These are phyloP conservation scores for Amoebophrya sp. DNA, from an alignment of 169 alveolate species.

Conservation along the genomic window DNA sequence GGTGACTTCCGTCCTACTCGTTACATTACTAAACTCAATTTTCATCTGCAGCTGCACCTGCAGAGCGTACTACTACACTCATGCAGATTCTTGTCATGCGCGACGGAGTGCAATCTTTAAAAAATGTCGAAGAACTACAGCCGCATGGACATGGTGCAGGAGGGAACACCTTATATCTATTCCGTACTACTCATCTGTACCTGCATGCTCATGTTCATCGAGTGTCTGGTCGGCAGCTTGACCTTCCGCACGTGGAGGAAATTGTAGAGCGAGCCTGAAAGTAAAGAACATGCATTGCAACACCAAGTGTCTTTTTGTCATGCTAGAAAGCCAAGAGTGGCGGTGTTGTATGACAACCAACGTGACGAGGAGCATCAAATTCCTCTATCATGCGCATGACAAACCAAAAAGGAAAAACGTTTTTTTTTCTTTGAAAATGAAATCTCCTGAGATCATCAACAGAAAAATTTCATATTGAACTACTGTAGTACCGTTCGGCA, in stretches of 20 bases:
- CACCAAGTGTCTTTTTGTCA: too few species aligned
- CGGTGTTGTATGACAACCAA: background rate
- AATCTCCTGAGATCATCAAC: background rate
- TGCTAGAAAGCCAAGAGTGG: background rate
- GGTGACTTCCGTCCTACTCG: too few species aligned
- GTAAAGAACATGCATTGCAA: background rate
- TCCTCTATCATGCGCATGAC: background rate
- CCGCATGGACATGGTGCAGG: too few species aligned
- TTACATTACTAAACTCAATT: too few species aligned
- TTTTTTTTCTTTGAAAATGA: background rate
- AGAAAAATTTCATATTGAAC: background rate
- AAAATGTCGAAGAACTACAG: too few species aligned
- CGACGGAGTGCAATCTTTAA: too few species aligned
- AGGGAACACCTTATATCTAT: too few species aligned
- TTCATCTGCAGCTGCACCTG: too few species aligned
- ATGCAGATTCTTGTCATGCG: too few species aligned
- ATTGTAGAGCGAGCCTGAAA: background rate
- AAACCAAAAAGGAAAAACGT: background rate
- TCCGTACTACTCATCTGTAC: too few species aligned
- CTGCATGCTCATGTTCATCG: constrained; percentile 8
- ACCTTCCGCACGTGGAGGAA: constrained; percentile 30
- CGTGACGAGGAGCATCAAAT: background rate
- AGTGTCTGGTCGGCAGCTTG: background rate
- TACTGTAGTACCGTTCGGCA: constrained; percentile 26
- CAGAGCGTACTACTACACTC: too few species aligned